Evolutionary conservation across 805 yeast genomes (phyloP).

Genomic region (Cyberlindnera saturnus): DNA sequence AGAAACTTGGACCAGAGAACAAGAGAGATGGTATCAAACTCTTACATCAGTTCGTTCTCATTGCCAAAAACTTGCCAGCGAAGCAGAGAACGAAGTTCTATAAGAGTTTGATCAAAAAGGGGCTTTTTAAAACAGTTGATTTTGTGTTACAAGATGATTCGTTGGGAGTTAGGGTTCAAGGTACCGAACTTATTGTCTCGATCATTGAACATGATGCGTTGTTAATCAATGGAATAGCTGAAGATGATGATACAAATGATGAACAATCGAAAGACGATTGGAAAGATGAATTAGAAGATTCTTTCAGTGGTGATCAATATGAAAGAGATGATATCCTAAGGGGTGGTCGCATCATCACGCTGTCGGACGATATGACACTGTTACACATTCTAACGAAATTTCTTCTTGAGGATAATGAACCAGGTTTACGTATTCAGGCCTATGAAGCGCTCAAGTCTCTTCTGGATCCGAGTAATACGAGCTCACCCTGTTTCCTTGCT

Average conservation of each 20-base stretch:
- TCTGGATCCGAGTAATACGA: constrained; percentile 42
- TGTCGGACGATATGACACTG: constrained; percentile 54
- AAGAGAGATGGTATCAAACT: constrained; percentile 69
- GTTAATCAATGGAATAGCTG: constrained; percentile 35
- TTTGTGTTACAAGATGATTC: constrained; percentile 59
- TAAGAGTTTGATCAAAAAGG: constrained; percentile 54
- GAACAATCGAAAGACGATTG: background rate
- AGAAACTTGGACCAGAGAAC: constrained; percentile 19
- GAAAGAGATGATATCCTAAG: constrained; percentile 2
- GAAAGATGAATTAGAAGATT: constrained; percentile 3
- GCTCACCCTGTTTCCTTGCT: constrained; percentile 12
- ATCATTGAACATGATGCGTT: constrained; percentile 81
- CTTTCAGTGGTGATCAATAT: constrained; percentile 8
- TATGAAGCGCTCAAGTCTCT: constrained; percentile 75
- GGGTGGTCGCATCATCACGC: constrained; percentile 6
- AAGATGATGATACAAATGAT: background rate
- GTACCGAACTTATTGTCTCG: constrained; percentile 74
- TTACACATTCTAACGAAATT: constrained; percentile 51
- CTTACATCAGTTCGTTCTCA: constrained; percentile 71
- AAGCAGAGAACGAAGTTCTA: constrained; percentile 62
- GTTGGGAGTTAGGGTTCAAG: constrained; percentile 51
- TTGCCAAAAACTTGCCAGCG: constrained; percentile 60
- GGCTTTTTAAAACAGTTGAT: constrained; percentile 62
- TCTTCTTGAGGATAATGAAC: constrained; percentile 53
- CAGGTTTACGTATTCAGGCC: constrained; percentile 76